phyloP scores from a whole-genome alignment of 148 eudicot species.

The Rhododendron henanense region DNA sequence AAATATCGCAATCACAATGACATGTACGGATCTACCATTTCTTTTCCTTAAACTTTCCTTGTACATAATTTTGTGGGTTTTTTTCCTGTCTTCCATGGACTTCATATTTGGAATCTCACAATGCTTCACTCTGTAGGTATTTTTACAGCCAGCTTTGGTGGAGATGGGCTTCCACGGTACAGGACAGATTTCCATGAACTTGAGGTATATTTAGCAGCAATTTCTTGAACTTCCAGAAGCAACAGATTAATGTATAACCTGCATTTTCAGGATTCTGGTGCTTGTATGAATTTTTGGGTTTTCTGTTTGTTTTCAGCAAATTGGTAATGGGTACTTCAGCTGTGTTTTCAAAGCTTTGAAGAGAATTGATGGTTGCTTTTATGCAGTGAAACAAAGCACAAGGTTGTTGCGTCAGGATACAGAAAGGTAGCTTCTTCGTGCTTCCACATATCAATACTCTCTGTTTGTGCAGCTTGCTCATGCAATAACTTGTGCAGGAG shows the following conservation, averaged over 20 bases:
- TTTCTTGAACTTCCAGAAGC: not conserved
- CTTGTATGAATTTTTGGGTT: slow-evolving; percentile 5
- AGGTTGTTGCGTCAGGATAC: slow-evolving; percentile 61
- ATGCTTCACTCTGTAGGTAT: slow-evolving; percentile 38
- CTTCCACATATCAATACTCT: not conserved
- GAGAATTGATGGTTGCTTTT: slow-evolving; percentile 87
- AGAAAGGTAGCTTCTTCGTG: slow-evolving; percentile 49
- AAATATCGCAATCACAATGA: not conserved
- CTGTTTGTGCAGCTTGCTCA: slow-evolving; percentile 14
- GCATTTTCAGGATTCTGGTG: not conserved
- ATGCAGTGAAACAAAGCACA: slow-evolving; percentile 80
- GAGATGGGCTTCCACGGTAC: slow-evolving; percentile 72
- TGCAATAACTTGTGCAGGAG: slow-evolving; percentile 47
- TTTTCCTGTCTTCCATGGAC: not conserved
- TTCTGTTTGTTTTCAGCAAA: slow-evolving; percentile 50
- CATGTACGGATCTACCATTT: not conserved
- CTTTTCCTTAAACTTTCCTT: not conserved
- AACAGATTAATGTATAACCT: not conserved
- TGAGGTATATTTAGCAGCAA: slow-evolving; percentile 40
- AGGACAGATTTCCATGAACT: slow-evolving; percentile 79
- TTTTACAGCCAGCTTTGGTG: slow-evolving; percentile 40
- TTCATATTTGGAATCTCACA: not conserved
- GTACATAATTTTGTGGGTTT: not conserved
- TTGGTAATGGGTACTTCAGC: slow-evolving; percentile 88
- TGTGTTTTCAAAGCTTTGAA: slow-evolving; percentile 73